phyloP scores from a whole-genome alignment of 139 green algal species.

The Chlamydomonas sphaeroides region DNA sequence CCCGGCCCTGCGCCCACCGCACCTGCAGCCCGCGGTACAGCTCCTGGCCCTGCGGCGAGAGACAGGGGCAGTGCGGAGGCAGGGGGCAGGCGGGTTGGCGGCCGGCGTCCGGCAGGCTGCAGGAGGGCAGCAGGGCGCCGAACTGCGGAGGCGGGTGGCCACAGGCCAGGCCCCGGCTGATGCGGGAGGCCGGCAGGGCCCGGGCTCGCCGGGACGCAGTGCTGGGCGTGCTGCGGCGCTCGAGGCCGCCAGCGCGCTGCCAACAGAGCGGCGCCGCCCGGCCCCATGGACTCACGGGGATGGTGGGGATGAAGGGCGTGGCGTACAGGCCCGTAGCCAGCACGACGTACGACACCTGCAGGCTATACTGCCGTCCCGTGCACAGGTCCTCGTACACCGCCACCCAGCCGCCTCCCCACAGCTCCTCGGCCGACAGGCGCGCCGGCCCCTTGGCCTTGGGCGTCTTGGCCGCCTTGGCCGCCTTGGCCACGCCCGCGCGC shows the following conservation, averaged over 20 bases:
- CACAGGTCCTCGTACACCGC: slow-evolving; percentile 27
- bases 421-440: not conserved
- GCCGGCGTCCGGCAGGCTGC: no score
- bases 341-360: slow-evolving; percentile 28
- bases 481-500: no score
- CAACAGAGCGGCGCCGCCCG: not conserved
- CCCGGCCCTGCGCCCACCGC: no score
- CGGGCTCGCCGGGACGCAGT: no score
- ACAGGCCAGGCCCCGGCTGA: no score
- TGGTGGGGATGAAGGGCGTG: slow-evolving; percentile 36
- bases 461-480: no score
- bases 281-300: slow-evolving; percentile 16
- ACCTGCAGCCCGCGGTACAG: slow-evolving; percentile 40
- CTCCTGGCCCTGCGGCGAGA: slow-evolving; percentile 42
- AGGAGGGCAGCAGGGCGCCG: no score
- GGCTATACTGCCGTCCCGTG: slow-evolving; percentile 16
- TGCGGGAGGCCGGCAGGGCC: no score
- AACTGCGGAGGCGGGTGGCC: no score
- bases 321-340: slow-evolving; percentile 39
- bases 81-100: no score
- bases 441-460: not conserved
- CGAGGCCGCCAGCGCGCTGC: not conserved
- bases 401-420: not conserved
- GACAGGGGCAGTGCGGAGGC: not conserved
- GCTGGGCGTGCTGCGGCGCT: no score